These are phyloP conservation scores for Nissolia schottii DNA, from an alignment of 306 rosid genomes.

Conservation along the genomic window DNA sequence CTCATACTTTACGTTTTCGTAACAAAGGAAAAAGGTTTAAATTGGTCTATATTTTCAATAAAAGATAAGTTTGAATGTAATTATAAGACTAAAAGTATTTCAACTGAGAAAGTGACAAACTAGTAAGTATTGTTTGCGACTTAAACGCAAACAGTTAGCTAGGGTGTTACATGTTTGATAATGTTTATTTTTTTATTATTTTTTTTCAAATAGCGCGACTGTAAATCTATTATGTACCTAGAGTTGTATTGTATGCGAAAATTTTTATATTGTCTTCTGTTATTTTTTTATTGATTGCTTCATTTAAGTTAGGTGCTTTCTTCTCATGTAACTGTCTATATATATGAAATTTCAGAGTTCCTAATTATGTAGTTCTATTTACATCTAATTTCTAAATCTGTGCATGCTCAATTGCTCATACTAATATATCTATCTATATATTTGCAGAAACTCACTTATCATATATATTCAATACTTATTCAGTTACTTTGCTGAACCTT, in stretches of 20 bases:
- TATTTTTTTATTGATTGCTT: background rate
- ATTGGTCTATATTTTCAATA: too few species aligned
- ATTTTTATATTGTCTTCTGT: background rate
- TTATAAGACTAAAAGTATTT: too few species aligned
- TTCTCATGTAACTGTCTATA: background rate
- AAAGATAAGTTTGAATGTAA: too few species aligned
- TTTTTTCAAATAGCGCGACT: too few species aligned
- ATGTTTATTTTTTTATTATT: too few species aligned
- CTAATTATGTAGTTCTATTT: background rate
- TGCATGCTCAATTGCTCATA: background rate
- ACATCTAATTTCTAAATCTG: background rate
- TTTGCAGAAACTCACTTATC: background rate
- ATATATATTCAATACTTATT: background rate
- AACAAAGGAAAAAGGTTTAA: too few species aligned
- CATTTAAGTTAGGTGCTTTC: background rate
- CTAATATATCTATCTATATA: background rate
- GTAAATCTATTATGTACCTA: too few species aligned
- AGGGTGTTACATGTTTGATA: too few species aligned
- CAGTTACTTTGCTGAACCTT: background rate
- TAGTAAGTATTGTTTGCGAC: too few species aligned
- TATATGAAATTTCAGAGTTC: background rate
- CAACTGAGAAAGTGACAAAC: too few species aligned
- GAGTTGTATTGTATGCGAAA: background rate
- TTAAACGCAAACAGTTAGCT: too few species aligned
- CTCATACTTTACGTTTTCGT: too few species aligned